Conservation (phyloP, 2,329 filamentous ascomycete species). For the Pseudogymnoascus sp. region DNA sequence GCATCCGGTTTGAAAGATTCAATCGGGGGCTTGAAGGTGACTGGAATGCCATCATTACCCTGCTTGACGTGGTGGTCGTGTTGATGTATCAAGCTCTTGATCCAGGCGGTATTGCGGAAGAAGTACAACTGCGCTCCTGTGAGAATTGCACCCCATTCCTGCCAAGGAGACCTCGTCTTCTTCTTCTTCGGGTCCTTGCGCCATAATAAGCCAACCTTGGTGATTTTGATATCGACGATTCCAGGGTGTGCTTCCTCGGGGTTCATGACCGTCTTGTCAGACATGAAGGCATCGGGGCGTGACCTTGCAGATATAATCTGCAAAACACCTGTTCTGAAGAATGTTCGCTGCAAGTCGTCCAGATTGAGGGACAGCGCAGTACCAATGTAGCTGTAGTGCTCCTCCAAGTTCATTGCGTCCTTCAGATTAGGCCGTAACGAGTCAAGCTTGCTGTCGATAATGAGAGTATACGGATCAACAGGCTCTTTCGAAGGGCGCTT, state of each 20-base stretch:
- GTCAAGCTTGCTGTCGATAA: constrained; percentile 83
- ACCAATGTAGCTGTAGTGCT: constrained; percentile 83
- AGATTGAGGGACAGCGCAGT: constrained; percentile 70
- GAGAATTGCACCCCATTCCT: constrained; percentile 95
- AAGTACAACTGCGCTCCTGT: constrained; percentile 97
- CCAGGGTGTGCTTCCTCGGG: constrained; percentile 82
- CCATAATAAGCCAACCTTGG: constrained; percentile 92
- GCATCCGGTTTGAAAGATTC: constrained; percentile 90
- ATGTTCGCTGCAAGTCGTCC: constrained; percentile 75
- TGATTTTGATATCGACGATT: constrained; percentile 94
- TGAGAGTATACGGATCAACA: constrained; percentile 89
- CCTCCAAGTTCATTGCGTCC: constrained; percentile 87
- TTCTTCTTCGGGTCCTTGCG: constrained; percentile 90
- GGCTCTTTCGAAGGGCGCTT: constrained; percentile 69
- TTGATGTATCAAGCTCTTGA: constrained; percentile 84
- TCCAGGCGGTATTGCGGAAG: constrained; percentile 88
- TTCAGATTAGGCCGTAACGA: constrained; percentile 75
- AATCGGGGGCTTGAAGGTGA: constrained; percentile 85
- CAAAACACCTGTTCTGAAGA: constrained; percentile 83
- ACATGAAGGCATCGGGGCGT: constrained; percentile 90
- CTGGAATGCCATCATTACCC: constrained; percentile 65
- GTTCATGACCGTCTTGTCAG: constrained; percentile 75
- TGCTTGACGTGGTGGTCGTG: constrained; percentile 75
- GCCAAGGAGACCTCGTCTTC: constrained; percentile 91
- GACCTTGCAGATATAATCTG: constrained; percentile 94